These are phyloP conservation scores for Euptelea pleiosperma DNA, from an alignment of 164 flowering plant genomes.

Conservation along the genomic window DNA sequence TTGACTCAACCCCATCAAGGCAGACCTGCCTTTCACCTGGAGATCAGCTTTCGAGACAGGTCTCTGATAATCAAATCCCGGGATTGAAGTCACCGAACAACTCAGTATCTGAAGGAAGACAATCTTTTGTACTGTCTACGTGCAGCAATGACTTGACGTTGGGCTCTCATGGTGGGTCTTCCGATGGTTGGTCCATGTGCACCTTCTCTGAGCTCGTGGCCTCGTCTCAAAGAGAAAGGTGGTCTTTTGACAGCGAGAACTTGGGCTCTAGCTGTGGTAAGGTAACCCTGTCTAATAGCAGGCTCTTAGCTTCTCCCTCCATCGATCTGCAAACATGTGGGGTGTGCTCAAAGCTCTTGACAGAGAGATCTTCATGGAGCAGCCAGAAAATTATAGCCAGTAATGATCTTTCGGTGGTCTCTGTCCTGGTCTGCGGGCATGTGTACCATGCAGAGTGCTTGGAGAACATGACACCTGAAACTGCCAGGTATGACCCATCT, in stretches of 20 bases:
- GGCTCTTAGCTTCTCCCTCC: conserved; percentile 50
- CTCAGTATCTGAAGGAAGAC: conserved; percentile 65
- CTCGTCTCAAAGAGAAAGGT: conserved; percentile 67
- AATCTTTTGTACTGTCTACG: conserved; percentile 48
- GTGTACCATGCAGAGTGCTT: conserved; percentile 89
- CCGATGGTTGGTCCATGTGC: conserved; percentile 87
- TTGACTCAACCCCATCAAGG: conserved; percentile 52
- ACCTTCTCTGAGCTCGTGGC: conserved; percentile 80
- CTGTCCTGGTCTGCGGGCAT: conserved; percentile 89
- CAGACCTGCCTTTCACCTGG: conserved; percentile 58
- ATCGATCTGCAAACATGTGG: conserved; percentile 63
- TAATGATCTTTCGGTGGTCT: conserved; percentile 57
- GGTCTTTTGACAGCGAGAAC: conserved; percentile 88
- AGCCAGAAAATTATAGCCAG: conserved; percentile 40
- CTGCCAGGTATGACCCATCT: conserved; percentile 62
- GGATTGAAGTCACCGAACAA: conserved; percentile 54
- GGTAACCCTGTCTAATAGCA: conserved; percentile 52
- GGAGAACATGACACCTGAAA: conserved; percentile 65
- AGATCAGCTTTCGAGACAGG: conserved; percentile 53
- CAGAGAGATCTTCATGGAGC: conserved; percentile 57
- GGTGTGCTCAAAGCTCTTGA: conserved; percentile 61
- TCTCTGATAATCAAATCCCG: conserved; percentile 53
- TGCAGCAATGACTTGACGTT: conserved; percentile 50
- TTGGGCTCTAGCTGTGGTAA: conserved; percentile 41
- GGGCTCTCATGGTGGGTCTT: conserved; percentile 69